Evolutionary conservation across 495 filamentous ascomycete genomes (phyloP).

Genomic region (Bryoglossum gracile): DNA sequence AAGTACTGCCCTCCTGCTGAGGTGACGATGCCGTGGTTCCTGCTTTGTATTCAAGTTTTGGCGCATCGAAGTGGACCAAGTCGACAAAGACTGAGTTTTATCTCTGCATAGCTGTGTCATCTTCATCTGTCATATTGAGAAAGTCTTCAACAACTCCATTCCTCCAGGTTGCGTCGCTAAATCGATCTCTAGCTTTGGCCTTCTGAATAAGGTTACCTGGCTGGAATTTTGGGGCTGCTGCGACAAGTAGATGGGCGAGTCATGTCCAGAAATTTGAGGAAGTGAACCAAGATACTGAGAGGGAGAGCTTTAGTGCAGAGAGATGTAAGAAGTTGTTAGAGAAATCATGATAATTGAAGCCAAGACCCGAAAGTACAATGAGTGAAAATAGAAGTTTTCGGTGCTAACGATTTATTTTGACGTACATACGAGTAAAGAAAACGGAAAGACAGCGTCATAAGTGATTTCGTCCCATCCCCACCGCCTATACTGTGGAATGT

Average conservation of each 20-base stretch:
- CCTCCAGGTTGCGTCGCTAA: background rate
- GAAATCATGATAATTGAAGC: background rate
- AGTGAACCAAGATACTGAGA: background rate
- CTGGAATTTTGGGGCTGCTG: background rate
- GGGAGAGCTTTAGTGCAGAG: no score
- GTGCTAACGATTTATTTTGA: no score
- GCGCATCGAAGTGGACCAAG: constrained; percentile 28
- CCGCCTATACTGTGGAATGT: no score
- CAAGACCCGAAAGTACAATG: background rate
- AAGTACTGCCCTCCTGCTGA: constrained; percentile 26
- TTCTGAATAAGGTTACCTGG: background rate
- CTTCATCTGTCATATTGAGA: background rate
- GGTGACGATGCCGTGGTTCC: constrained; percentile 50
- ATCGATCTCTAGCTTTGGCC: background rate
- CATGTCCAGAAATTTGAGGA: background rate
- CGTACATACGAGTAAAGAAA: no score
- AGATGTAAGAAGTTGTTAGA: background rate
- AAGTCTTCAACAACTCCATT: background rate
- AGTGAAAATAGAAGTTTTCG: background rate
- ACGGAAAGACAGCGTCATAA: no score
- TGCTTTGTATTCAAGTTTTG: constrained; percentile 36
- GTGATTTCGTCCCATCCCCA: no score
- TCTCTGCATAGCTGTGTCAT: background rate
- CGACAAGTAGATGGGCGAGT: background rate
- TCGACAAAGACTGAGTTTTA: constrained; percentile 37